phyloP scores from a whole-genome alignment of 2,329 filamentous ascomycete species.

The Phialocephala subalpina region DNA sequence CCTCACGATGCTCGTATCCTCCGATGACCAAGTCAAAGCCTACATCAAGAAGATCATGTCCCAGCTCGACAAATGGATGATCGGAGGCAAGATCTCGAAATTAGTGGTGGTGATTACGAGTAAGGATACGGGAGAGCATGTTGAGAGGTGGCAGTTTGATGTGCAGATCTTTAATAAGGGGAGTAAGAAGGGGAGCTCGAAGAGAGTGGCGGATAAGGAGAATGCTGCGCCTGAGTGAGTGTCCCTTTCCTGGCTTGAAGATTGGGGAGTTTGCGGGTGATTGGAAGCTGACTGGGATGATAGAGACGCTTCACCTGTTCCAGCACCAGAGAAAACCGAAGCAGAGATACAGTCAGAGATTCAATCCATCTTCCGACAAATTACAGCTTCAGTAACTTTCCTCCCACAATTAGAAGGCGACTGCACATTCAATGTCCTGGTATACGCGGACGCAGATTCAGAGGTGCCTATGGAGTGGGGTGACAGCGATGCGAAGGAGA shows the following conservation, averaged over 20 bases:
- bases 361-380: conserved; percentile 95
- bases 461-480: conserved; percentile 99
- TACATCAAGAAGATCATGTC: conserved; percentile 99
- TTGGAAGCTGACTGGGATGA: not conserved
- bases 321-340: conserved; percentile 79
- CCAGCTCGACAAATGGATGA: conserved; percentile 98
- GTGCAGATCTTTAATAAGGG: conserved; percentile 52
- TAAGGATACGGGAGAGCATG: conserved; percentile 95
- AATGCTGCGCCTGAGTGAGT: conserved; percentile 66
- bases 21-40: conserved; percentile 97
- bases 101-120: conserved; percentile 95
- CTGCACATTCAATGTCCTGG: conserved; percentile 98
- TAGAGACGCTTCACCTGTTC: conserved; percentile 37
- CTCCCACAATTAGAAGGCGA: conserved; percentile 91
- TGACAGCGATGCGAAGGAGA: conserved; percentile 97
- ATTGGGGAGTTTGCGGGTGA: not conserved
- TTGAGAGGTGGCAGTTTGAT: conserved; percentile 98
- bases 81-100: conserved; percentile 95
- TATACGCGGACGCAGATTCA: conserved; percentile 95
- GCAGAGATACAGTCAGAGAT: conserved; percentile 95
- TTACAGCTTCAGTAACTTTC: conserved; percentile 97
- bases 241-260: not conserved
- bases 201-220: conserved; percentile 70
- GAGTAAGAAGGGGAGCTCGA: conserved; percentile 41
- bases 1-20: conserved; percentile 82